Evolutionary conservation across 257 asterid genomes (phyloP), one percentile per base, ranked within the genome.

Genomic region (Parsonsia alboflavescens): DNA sequence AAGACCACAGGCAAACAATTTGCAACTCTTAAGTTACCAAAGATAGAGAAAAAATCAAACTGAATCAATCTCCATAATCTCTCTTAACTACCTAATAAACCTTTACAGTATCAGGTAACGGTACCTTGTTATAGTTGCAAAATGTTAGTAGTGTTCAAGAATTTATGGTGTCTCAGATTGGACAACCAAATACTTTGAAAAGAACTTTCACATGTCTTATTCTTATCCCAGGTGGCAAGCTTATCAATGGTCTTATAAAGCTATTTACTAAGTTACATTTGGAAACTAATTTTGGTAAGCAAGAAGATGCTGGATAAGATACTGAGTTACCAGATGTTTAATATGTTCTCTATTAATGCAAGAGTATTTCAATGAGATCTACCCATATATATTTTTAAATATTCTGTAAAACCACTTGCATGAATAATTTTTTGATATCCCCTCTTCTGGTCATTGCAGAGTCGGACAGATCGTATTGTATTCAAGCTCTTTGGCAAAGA

Each of bases 401-500:
- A 42, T 42, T 42, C 46, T 42, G 9, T 42, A 42, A 42, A 42
- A 42, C 9, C 46, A 42, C 9, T 5, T 42, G 46, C 46, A 42
- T 7, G 15, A 19, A 44, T 63, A 30, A 57, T 10, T 21, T 39
- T 41, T 58, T 45, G 9, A 26, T 78, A 12, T 17, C 45, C 2
- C 46, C 22, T n/a, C 17, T 62, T 78, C 45, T 58, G 49, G 46
- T 71, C 24, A 68, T 80, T 79, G 66, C 88, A 92, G 97, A 85
- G 86, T 70, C 88, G 94, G 75, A 92, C 97, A 26, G 90, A 90
- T 81, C 90, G 97, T 72, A 92, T 92, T 77, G 93, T 92, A 81
- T 80, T 88, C 84, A 92, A 90, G 80, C 91, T 92, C 71, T 92
- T 92, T 74, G 96, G 96, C 33, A 92, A 89, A 82, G 90, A 86